phyloP scores from a whole-genome alignment of 495 filamentous ascomycete species.

The Physcia stellaris region DNA sequence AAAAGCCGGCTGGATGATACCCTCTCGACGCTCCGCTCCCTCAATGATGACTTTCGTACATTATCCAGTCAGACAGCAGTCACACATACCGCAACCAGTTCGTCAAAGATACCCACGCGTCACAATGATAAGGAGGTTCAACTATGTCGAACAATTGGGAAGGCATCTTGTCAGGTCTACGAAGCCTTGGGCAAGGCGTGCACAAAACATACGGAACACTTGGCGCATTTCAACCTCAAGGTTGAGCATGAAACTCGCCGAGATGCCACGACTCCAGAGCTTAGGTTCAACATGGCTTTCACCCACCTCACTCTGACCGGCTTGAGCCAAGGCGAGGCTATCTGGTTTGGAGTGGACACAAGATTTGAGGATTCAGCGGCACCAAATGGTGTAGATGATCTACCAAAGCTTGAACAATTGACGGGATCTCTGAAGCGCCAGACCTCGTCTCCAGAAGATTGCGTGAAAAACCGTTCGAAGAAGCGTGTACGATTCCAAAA shows the following conservation, averaged over 20 bases:
- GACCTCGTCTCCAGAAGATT: too few species aligned
- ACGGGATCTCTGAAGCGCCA: too few species aligned
- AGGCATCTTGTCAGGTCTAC: slow-evolving; percentile 21
- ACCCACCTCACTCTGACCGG: slow-evolving; percentile 5
- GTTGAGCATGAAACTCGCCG: slow-evolving; percentile 9
- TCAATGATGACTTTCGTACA: slow-evolving; percentile 11
- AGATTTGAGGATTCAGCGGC: slow-evolving; percentile 1
- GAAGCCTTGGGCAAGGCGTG: slow-evolving; percentile 22
- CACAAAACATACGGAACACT: slow-evolving; percentile 19
- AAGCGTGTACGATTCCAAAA: too few species aligned
- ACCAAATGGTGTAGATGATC: background rate
- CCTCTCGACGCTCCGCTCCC: slow-evolving; percentile 3
- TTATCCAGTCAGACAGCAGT: slow-evolving; percentile 5
- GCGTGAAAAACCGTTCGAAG: too few species aligned
- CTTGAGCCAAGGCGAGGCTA: slow-evolving; percentile 2
- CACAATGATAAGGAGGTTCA: too few species aligned
- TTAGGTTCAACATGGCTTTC: slow-evolving; percentile 19
- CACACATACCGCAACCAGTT: background rate
- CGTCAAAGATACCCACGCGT: too few species aligned
- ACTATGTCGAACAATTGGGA: slow-evolving; percentile 16
- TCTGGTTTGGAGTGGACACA: slow-evolving; percentile 16
- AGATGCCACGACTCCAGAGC: slow-evolving; percentile 1
- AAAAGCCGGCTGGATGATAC: slow-evolving; percentile 6
- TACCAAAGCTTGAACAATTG: background rate
- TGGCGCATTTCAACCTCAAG: slow-evolving; percentile 21